phyloP scores from a whole-genome alignment of 2,329 filamentous ascomycete genomes.

The Aureobasidium sp. region DNA sequence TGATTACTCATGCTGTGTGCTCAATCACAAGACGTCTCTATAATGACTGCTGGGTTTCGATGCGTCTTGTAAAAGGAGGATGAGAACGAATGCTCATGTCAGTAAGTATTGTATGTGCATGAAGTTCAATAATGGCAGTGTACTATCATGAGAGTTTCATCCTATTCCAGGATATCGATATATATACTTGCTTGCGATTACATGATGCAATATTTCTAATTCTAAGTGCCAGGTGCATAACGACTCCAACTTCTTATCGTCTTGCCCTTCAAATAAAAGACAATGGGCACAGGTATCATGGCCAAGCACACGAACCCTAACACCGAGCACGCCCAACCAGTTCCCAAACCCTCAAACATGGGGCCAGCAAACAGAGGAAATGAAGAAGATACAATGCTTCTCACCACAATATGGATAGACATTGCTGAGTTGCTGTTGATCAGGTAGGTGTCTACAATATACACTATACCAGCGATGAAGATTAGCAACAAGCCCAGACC shows the following conservation, averaged over 20 bases:
- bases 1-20: too few relatives aligned
- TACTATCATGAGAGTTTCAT: too few relatives aligned
- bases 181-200: not conserved
- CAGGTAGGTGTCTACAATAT: slow-evolving; percentile 38
- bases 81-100: too few relatives aligned
- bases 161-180: too few relatives aligned
- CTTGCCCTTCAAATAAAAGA: slow-evolving; percentile 21
- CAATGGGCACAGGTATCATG: slow-evolving; percentile 20
- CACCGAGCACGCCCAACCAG: slow-evolving; percentile 23
- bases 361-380: slow-evolving; percentile 27
- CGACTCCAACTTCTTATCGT: slow-evolving; percentile 16
- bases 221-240: not conserved
- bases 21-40: too few relatives aligned
- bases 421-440: slow-evolving; percentile 26
- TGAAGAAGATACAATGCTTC: slow-evolving; percentile 1
- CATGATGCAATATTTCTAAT: not conserved
- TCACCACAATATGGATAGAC: slow-evolving; percentile 8
- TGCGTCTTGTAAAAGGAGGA: too few relatives aligned
- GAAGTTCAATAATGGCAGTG: too few relatives aligned
- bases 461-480: slow-evolving; percentile 37
- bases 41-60: too few relatives aligned
- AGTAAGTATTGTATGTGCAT: too few relatives aligned
- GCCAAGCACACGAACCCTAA: slow-evolving; percentile 23
- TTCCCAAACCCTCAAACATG: slow-evolving; percentile 27
- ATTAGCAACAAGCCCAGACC: slow-evolving; percentile 36